A percentile compares a stretch with the other conserved stretches of the same genome.
Conservation (phyloP, 2,329 filamentous ascomycete species). For the Penicillium frequentans region DNA sequence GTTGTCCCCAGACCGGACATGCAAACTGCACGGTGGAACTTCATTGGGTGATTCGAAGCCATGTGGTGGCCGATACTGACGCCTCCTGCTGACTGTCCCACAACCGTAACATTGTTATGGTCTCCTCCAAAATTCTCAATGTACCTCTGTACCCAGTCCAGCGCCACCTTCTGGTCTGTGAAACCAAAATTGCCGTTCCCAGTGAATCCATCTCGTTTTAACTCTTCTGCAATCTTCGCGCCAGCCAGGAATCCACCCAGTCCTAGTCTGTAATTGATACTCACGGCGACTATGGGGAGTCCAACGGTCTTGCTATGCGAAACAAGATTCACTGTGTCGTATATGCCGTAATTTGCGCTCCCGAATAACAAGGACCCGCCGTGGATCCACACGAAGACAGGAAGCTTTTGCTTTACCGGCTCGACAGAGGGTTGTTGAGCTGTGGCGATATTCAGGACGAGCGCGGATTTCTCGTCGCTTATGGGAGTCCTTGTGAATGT, state of each 20-base stretch:
- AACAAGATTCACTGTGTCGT: constrained; percentile 11
- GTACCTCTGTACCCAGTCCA: constrained; percentile 11
- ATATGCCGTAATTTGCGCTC: constrained; percentile 12
- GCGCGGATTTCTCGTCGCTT: constrained; percentile 6
- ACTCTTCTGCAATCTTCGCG: constrained; percentile 5
- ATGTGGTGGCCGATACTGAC: constrained; percentile 13
- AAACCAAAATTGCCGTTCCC: constrained; percentile 14
- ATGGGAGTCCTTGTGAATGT: constrained; percentile 1
- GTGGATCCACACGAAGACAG: constrained; percentile 9
- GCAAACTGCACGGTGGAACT: constrained; percentile 12
- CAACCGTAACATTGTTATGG: constrained; percentile 3
- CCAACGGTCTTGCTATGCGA: constrained; percentile 6
- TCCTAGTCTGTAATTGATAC: constrained; percentile 12
- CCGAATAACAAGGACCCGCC: constrained; percentile 11
- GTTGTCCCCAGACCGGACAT: constrained; percentile 15
- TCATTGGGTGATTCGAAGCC: constrained; percentile 11
- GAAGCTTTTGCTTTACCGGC: not conserved
- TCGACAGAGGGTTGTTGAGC: not conserved
- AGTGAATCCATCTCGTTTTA: constrained; percentile 5
- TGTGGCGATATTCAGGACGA: constrained; percentile 5
- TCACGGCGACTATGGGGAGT: constrained; percentile 5
- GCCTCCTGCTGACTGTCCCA: constrained; percentile 12
- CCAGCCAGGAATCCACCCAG: constrained; percentile 10
- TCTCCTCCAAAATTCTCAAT: constrained; percentile 11
- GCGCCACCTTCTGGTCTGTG: constrained; percentile 10